These are phyloP conservation scores for Boletus rubroflammeus DNA, from an alignment of 768 basidiomycete species.

Conservation along the genomic window DNA sequence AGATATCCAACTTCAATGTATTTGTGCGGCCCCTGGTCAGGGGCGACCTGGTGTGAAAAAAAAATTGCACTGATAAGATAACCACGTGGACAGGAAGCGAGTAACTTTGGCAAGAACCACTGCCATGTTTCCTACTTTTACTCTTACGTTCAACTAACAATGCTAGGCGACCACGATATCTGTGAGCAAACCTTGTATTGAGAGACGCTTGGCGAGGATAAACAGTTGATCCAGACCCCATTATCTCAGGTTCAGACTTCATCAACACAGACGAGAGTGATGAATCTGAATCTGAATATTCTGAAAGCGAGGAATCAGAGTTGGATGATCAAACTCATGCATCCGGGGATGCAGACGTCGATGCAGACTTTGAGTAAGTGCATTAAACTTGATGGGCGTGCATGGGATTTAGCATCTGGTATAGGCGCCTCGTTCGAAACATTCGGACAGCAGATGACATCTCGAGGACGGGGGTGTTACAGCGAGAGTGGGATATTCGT, in stretches of 20 bases:
- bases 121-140: background rate
- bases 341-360: conserved; percentile 18
- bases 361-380: conserved; percentile 24
- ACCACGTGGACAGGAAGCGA: background rate
- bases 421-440: conserved; percentile 64
- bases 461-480: conserved; percentile 28
- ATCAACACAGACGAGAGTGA: conserved; percentile 1
- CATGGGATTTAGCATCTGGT: background rate
- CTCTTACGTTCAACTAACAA: conserved; percentile 5
- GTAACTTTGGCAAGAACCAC: background rate
- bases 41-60: too few relatives aligned
- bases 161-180: conserved; percentile 12
- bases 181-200: conserved; percentile 34
- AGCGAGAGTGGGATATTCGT: background rate
- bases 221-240: conserved; percentile 3
- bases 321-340: background rate
- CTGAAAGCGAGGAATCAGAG: background rate
- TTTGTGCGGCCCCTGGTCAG: background rate
- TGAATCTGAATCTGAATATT: background rate
- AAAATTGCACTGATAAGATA: background rate
- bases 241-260: conserved; percentile 4
- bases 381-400: too few relatives aligned
- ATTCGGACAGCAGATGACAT: conserved; percentile 45
- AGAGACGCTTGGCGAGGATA: conserved; percentile 53
- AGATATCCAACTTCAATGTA: background rate